Conservation (phyloP, 2,329 filamentous ascomycete genomes). For the Pseudocercospora eumusae region DNA sequence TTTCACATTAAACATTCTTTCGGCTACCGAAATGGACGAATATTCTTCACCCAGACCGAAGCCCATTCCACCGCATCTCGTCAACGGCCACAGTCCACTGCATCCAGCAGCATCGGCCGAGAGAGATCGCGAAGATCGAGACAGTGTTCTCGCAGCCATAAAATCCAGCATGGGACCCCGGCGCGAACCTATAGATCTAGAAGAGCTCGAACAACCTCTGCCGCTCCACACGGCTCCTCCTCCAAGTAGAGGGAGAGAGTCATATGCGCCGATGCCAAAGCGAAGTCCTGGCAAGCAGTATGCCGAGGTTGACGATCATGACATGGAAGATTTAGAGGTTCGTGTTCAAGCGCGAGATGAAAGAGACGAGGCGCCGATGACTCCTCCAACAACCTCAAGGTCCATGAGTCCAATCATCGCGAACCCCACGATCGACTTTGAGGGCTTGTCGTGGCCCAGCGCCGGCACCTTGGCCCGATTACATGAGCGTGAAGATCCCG, state of each 20-base stretch:
- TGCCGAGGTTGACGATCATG: slow-evolving; percentile 51
- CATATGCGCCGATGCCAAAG: slow-evolving; percentile 14
- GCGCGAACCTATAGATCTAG: slow-evolving; percentile 50
- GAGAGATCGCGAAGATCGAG: slow-evolving; percentile 54
- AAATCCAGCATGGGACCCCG: slow-evolving; percentile 56
- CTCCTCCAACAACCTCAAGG: slow-evolving; percentile 56
- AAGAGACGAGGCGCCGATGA: slow-evolving; percentile 55
- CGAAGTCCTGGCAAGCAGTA: slow-evolving; percentile 32
- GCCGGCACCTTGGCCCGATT: slow-evolving; percentile 36
- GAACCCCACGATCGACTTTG: slow-evolving; percentile 56
- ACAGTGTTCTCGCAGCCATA: slow-evolving; percentile 61
- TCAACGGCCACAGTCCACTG: slow-evolving; percentile 58
- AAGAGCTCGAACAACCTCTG: slow-evolving; percentile 34
- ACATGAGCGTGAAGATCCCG: slow-evolving; percentile 48
- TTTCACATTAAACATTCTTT: slow-evolving; percentile 2
- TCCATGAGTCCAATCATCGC: slow-evolving; percentile 53
- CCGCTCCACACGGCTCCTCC: slow-evolving; percentile 13
- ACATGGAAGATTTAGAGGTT: slow-evolving; percentile 35
- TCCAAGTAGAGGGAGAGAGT: slow-evolving; percentile 10
- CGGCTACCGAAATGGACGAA: slow-evolving; percentile 44
- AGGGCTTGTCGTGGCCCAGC: slow-evolving; percentile 59
- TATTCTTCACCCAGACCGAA: slow-evolving; percentile 43
- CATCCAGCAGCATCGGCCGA: slow-evolving; percentile 48
- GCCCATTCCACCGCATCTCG: slow-evolving; percentile 59
- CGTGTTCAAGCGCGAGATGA: slow-evolving; percentile 50